These are phyloP conservation scores for Dictyostelium discoideum DNA, from an alignment of 78 protist species.

Conservation along the genomic window dicty_2.7 NC_007091.3:4965001-4965500, in stretches of 20 bases:
- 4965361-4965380: slow-evolving; percentile 60
- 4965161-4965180: slow-evolving; percentile 33
- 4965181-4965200: slow-evolving; percentile 42
- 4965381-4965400: slow-evolving; percentile 39
- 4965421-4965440: slow-evolving; percentile 64
- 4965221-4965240: slow-evolving; percentile 4
- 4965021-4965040: slow-evolving; percentile 36
- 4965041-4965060: slow-evolving; percentile 53
- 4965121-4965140: slow-evolving; percentile 33
- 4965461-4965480: slow-evolving; percentile 67
- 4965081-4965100: slow-evolving; percentile 48
- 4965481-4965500: slow-evolving; percentile 68
- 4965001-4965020: slow-evolving; percentile 68
- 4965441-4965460: slow-evolving; percentile 65
- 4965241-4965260: slow-evolving; percentile 1
- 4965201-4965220: neutral
- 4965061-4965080: slow-evolving; percentile 1
- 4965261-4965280: slow-evolving; percentile 50
- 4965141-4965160: slow-evolving; percentile 7
- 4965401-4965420: slow-evolving; percentile 34
- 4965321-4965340: slow-evolving; percentile 41
- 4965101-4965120: slow-evolving; percentile 37
- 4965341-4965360: slow-evolving; percentile 70
- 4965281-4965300: slow-evolving; percentile 50
- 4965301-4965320: slow-evolving; percentile 63